Evolutionary conservation across 257 asterid genomes (phyloP), one percentile per base, ranked within the genome.

Genomic region (Przewalskia tangutica): DNA sequence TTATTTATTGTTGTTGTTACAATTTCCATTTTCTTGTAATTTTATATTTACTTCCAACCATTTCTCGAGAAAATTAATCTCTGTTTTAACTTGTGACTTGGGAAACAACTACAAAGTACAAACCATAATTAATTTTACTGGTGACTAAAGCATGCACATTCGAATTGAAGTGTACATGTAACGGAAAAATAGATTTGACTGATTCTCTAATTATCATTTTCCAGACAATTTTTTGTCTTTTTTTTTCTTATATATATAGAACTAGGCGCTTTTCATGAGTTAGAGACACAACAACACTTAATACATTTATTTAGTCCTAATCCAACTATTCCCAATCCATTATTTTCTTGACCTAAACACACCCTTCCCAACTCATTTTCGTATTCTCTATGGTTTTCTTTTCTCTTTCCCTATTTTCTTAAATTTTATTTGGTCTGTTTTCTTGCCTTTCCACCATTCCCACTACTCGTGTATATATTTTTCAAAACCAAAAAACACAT

Each of bases 341-440:
- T 70, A 44, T 70, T 73, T 71, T 55, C 82, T 63, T 79, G 58
- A 71, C 73, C 62, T 38, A 44, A 70, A 46, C 78, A 82, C 73
- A 51, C 38, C 5, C 55, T 54, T 81, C 51, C 77, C 20, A 80
- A 40, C 7, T 42, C 46, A 13, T 20, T 54, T 63, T 46, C 56
- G 7, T 48, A 20, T 53, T 0, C 62, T 46, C 75, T 65, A 65
- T 2, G 50, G 50, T 44, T 65, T 12, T 58, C 5, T 16, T 79
- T 60, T 56, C 23, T n/a, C 54, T n/a, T 54, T 17, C 44, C 18
- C 8, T 44, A 20, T 16, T 32, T 7, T 44, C 16, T 80, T 5
- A 8, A 12, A 18, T 10, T 8, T 34, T 27, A n/a, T n/a, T 68
- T 27, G 32, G 32, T 18, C 0, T 70, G 42, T 44, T 70, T 67